Base-by-base conservation (phyloP, 2,329 filamentous ascomycete genomes). In the Malbranchea zuffiana region DNA sequence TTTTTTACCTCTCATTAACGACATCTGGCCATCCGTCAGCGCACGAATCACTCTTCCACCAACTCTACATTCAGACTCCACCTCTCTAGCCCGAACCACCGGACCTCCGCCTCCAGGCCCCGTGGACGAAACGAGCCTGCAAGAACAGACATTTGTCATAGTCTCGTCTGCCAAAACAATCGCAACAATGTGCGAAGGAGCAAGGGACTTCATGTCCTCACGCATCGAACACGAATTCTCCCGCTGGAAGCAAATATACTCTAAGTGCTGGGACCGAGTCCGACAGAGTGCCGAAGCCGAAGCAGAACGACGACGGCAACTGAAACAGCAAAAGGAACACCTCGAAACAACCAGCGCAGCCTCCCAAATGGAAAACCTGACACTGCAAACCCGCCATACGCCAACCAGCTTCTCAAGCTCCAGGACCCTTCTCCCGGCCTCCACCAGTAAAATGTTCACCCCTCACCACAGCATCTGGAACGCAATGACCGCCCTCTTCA, bases 1-100 rank as follows among this genome's bases (percentile, higher is more conserved):
- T 0, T 95, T 94, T 54, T 63, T 98, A 1, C 90, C 90, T 0
- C 69, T 96, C 0, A 77, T 96, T 48, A 90, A 96, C 57, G 79
- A 81, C 3, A 67, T 96, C 5, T 98, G 88, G 88, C 86, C 87
- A 0, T 80, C 92, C 5, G 64, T 94, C 4, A 55, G 56, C 8
- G 47, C 54, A 2, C 50, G 57, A 30, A 52, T 63, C 32, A 51
- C 50, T 12, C 51, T 57, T 21, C 56, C 60, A n/a, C 47, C 54
- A 3, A 52, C 63, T 80, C 1, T 67, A 69, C n/a, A 69, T 78
- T 16, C 64, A 85, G 4, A 72, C 76, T 49, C 46, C 13, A 47
- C 44, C 4, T 39, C 49, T 11, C 45, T 57, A 8, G 48, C 46
- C 35, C 42, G 44, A 18, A 40, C 31, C 13, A 42, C 42, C 19